A percentile compares a stretch with the other conserved stretches of the same genome.
These are phyloP conservation scores for Monilinia fructigena DNA, from an alignment of 2,329 filamentous ascomycete genomes.

Conservation along the genomic window DNA sequence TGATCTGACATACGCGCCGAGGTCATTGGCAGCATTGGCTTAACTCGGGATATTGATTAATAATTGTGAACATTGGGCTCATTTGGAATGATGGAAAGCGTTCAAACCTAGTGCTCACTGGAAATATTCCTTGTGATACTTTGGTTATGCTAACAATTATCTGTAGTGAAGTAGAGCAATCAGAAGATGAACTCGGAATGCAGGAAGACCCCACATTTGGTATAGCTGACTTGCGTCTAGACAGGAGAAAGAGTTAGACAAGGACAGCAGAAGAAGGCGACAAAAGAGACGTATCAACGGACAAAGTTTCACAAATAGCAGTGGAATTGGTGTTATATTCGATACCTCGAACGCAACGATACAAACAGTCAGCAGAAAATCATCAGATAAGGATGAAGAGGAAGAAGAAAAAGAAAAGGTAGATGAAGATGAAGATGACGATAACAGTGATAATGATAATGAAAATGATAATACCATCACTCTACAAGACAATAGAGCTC, in stretches of 20 bases:
- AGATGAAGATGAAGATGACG: neutral
- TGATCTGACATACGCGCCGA: too few relatives aligned
- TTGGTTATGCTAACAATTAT: neutral
- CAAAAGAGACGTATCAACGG: neutral
- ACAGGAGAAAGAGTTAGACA: conserved; percentile 19
- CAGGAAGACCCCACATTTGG: conserved; percentile 11
- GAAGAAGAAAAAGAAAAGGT: neutral
- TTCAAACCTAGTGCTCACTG: too few relatives aligned
- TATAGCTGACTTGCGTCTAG: conserved; percentile 8
- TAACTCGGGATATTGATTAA: too few relatives aligned
- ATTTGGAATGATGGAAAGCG: too few relatives aligned
- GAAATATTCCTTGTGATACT: neutral
- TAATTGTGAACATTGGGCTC: neutral
- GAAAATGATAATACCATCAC: conserved; percentile 9
- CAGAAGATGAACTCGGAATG: conserved; percentile 10
- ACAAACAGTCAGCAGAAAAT: neutral
- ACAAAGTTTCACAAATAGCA: neutral
- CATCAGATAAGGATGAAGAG: neutral
- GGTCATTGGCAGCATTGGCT: neutral
- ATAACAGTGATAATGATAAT: neutral
- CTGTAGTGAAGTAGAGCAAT: conserved; percentile 12
- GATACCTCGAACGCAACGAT: neutral
- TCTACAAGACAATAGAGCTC: conserved; percentile 10
- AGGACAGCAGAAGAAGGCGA: conserved; percentile 13
- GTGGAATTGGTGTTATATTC: neutral